Percentiles rank a stretch among this genome's conserved stretches.
Conservation (phyloP, 768 basidiomycete species). For the Glaciozyma antarctica region DNA sequence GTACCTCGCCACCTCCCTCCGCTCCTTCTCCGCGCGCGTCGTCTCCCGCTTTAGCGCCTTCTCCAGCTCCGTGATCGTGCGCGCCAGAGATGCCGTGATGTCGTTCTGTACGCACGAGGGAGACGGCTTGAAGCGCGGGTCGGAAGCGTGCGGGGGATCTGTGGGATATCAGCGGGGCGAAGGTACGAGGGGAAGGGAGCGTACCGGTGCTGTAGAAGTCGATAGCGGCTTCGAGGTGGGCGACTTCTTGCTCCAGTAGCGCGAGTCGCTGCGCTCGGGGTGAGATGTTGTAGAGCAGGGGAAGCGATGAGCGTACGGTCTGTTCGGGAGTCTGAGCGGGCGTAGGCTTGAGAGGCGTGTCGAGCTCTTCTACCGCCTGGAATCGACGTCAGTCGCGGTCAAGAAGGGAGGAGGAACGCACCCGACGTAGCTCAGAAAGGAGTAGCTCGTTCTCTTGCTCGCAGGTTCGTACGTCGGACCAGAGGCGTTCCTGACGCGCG, state of each 20-base stretch:
- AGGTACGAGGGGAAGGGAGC: not conserved
- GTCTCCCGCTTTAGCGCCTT: not conserved
- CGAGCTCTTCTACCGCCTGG: too few species aligned
- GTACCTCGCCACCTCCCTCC: not conserved
- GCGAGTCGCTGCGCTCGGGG: not conserved
- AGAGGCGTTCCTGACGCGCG: too few species aligned
- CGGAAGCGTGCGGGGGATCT: not conserved
- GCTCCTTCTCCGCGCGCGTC: not conserved
- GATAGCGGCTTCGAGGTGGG: not conserved
- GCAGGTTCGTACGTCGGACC: too few species aligned
- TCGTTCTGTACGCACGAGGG: not conserved
- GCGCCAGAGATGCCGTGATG: not conserved
- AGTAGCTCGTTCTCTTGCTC: too few species aligned
- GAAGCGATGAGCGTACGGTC: too few species aligned
- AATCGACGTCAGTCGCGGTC: too few species aligned
- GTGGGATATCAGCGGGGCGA: not conserved
- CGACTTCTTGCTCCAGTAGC: not conserved
- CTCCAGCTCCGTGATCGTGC: not conserved
- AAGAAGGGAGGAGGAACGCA: too few species aligned
- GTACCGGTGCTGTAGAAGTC: not conserved
- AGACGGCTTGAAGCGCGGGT: not conserved
- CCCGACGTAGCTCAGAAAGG: too few species aligned
- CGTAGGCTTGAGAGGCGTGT: too few species aligned
- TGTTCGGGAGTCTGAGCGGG: too few species aligned
- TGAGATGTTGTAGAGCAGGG: too few species aligned